Base-by-base conservation (phyloP, 106 monocot genomes). In the Alisma plantagoaquatica region DNA sequence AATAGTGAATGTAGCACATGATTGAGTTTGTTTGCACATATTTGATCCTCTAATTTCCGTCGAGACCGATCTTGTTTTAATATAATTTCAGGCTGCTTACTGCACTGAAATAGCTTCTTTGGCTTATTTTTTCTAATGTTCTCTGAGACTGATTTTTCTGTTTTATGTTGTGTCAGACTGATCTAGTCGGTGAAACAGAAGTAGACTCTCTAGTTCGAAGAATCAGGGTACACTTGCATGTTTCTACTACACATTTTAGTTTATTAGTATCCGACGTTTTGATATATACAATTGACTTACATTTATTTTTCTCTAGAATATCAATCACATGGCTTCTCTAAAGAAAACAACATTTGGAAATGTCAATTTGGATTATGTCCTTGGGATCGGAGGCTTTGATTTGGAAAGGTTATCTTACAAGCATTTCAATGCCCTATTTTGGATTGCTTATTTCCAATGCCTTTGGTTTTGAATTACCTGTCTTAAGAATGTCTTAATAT, bases 311-410 rank as follows among this genome's bases (percentile, higher is more conserved):
- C 27, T 42, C 10, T 75, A 96, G 96, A 74, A 47, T 24, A 96
- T 96, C 28, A 96, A 96, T 67, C 11, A 74, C 59, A 89, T 96
- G 96, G 96, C 89, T 57, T 53, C 78, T 76, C 48, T 96, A 56
- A 89, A 85, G 57, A 68, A 49, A 56, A 79, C 96, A 25, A 52
- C 77, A 56, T 89, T 80, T 74, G 96, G 96, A 20, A 81, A 67
- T 71, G 96, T 98, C 49, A 78, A 82, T 73, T 55, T 98, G 67
- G 89, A 98, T 79, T 98, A 98, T 72, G 96, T 98, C 56, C 96
- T 98, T 74, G 96, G 96, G 10, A 76, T 98, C 54, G 96, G 96
- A 59, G 96, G 96, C 45, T 98, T 98, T 70, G 96, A 98, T 81
- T 68, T 98, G 61, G 96, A 98, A 69, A 98, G 96, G 96, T 98